A percentile compares a stretch with the other conserved stretches of the same genome.
Conservation (phyloP, 2,329 filamentous ascomycete genomes). For the Laburnicola sp. region DNA sequence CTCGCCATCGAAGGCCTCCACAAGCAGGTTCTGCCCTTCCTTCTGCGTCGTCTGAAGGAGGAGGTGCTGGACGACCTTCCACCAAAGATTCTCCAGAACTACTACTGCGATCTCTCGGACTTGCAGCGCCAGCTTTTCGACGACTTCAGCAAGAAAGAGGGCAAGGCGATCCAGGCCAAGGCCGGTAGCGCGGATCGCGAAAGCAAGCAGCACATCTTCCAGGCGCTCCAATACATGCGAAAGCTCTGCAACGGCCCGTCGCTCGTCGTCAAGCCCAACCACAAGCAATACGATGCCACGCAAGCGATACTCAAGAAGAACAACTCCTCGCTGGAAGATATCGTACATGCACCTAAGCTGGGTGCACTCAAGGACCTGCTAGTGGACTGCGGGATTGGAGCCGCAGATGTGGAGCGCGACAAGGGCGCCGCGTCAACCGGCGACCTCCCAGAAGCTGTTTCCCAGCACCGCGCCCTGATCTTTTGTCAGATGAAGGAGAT, state of each 20-base stretch:
- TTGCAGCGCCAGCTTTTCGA: constrained; percentile 94
- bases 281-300: constrained; percentile 86
- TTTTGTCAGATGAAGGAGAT: constrained; percentile 99
- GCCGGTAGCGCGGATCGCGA: constrained; percentile 81
- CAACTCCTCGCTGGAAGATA: constrained; percentile 80
- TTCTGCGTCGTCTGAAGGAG: constrained; percentile 93
- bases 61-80: constrained; percentile 95
- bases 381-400: constrained; percentile 97
- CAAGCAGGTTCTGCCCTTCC: constrained; percentile 96
- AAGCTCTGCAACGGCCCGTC: constrained; percentile 98
- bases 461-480: constrained; percentile 90
- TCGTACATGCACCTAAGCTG: constrained; percentile 88
- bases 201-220: constrained; percentile 98
- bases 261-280: constrained; percentile 91
- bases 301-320: constrained; percentile 78
- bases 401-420: constrained; percentile 47
- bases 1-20: constrained; percentile 97
- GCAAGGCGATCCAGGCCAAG: constrained; percentile 82
- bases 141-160: constrained; percentile 92
- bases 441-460: constrained; percentile 77
- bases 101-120: constrained; percentile 97
- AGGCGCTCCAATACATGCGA: constrained; percentile 98
- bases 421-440: constrained; percentile 54
- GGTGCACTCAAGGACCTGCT: constrained; percentile 86
- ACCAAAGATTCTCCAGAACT: constrained; percentile 98